Conservation (phyloP, 2,329 filamentous ascomycete genomes). For the Hymenoscyphus albidus region DNA sequence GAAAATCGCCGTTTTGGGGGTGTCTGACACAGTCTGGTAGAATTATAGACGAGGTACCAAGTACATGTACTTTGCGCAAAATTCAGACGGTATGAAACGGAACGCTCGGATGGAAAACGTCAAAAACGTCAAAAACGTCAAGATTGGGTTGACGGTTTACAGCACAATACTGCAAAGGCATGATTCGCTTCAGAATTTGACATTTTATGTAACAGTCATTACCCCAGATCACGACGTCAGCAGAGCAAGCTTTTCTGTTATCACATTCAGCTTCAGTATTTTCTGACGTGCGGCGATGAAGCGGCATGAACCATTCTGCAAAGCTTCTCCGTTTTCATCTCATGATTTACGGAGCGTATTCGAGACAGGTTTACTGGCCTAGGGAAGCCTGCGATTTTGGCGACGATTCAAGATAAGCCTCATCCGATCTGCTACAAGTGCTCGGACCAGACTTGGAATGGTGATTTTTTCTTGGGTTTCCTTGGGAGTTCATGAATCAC, state of each 20-base stretch:
- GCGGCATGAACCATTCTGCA: background rate
- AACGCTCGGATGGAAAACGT: background rate
- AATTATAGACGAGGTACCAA: background rate
- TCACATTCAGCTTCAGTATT: background rate
- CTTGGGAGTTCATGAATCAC: no score
- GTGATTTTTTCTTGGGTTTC: background rate
- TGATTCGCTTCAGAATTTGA: background rate
- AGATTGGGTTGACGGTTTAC: background rate
- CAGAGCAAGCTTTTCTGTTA: background rate
- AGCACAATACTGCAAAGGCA: background rate
- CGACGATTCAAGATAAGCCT: slow-evolving; percentile 1
- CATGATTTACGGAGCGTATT: background rate
- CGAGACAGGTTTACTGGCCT: background rate
- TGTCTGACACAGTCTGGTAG: background rate
- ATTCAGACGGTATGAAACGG: background rate
- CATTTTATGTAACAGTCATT: background rate
- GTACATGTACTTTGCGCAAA: no score
- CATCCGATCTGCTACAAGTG: slow-evolving; percentile 10
- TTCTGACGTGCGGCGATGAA: background rate
- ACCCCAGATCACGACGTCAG: background rate
- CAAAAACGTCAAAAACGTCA: background rate
- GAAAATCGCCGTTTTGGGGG: background rate
- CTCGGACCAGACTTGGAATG: slow-evolving; percentile 1
- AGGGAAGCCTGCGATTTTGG: background rate
- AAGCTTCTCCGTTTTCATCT: background rate